Conservation (phyloP, 257 asterid species). For the Solanum ossicruentum region DNA sequence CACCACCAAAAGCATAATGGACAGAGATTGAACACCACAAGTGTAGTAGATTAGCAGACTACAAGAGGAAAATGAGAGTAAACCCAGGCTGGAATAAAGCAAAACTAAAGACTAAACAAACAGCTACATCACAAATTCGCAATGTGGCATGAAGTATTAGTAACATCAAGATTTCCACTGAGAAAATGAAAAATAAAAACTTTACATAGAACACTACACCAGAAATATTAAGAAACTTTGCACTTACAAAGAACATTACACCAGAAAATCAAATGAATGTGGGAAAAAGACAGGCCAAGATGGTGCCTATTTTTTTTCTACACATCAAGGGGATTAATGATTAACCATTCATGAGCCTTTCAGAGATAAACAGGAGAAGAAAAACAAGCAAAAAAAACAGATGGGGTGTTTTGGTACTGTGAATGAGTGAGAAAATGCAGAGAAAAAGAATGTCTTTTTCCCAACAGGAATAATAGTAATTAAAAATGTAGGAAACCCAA, state of each 20-base stretch:
- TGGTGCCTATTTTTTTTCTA: background rate
- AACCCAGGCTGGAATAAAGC: background rate
- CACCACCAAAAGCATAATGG: background rate
- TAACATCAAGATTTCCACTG: background rate
- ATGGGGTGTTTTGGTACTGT: background rate
- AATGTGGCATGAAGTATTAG: background rate
- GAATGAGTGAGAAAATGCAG: background rate
- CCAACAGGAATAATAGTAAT: background rate
- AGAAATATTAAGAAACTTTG: background rate
- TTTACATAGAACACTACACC: background rate
- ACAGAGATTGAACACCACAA: background rate
- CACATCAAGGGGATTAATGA: background rate
- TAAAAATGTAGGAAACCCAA: background rate
- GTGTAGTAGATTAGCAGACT: background rate
- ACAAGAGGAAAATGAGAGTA: background rate
- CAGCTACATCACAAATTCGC: background rate
- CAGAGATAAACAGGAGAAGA: background rate
- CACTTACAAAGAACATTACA: background rate
- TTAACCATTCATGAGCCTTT: background rate
- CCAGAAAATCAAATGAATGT: background rate
- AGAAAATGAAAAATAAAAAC: background rate
- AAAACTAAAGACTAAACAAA: background rate
- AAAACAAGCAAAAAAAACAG: background rate
- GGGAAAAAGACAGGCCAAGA: background rate
- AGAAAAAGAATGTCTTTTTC: background rate